Percentiles rank a stretch among this genome's conserved stretches.
Conservation (phyloP, 305 asterid genomes). For the Fraxinus albicans region DNA sequence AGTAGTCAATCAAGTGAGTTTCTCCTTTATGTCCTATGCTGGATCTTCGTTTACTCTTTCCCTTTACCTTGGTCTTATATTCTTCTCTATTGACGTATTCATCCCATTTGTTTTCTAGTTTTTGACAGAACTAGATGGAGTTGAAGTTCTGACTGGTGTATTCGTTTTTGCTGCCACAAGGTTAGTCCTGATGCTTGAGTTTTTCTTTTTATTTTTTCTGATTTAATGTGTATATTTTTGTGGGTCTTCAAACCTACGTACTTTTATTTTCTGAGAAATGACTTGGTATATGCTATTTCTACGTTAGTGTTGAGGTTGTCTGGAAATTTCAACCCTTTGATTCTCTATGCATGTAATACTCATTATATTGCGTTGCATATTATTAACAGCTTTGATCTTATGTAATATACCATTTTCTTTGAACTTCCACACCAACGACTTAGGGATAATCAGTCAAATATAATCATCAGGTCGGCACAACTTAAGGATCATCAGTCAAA, state of each 20-base stretch:
- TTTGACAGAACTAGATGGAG: conserved; percentile 94
- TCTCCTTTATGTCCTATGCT: conserved; percentile 10
- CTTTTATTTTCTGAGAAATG: neutral
- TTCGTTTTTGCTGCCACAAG: conserved; percentile 98
- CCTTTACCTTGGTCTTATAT: conserved; percentile 1
- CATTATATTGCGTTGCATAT: no score
- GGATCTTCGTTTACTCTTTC: conserved; percentile 4
- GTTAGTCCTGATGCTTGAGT: conserved; percentile 28
- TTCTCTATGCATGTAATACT: no score
- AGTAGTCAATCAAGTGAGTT: conserved; percentile 86
- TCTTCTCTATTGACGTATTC: conserved; percentile 25
- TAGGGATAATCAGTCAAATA: neutral
- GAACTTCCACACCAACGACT: neutral
- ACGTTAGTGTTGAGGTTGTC: neutral
- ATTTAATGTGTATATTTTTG: neutral
- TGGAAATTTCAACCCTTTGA: neutral
- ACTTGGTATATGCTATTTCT: neutral
- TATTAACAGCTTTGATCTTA: no score
- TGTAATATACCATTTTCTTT: no score
- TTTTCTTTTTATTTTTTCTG: neutral
- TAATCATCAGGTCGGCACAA: neutral
- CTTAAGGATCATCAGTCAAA: neutral
- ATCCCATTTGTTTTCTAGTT: conserved; percentile 47
- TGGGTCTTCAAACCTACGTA: neutral
- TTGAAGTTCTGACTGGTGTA: conserved; percentile 95